These are phyloP conservation scores for Psilocybe azurescens DNA, from an alignment of 768 basidiomycete genomes.

Conservation along the genomic window DNA sequence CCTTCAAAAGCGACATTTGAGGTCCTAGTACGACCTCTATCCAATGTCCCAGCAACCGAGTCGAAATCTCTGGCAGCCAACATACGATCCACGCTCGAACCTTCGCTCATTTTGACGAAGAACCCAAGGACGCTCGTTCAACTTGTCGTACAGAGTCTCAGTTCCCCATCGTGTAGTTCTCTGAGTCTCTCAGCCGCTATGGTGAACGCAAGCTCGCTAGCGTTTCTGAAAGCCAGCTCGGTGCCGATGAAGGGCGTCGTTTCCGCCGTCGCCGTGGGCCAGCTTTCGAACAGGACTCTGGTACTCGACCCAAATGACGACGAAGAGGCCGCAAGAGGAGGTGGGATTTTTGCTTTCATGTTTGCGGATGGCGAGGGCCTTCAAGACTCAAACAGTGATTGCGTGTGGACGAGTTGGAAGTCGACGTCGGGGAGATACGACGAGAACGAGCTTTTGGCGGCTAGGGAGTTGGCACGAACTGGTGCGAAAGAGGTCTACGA, in stretches of 20 bases:
- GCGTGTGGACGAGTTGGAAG: constrained; percentile 67
- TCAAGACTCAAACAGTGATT: constrained; percentile 27
- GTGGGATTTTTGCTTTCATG: constrained; percentile 77
- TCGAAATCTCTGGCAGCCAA: constrained; percentile 62
- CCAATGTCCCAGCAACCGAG: constrained; percentile 71
- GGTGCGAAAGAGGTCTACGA: constrained; percentile 55
- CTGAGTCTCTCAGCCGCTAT: constrained; percentile 59
- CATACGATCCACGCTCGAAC: constrained; percentile 62
- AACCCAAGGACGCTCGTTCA: constrained; percentile 79
- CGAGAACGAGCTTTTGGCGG: constrained; percentile 45
- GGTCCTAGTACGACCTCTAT: constrained; percentile 71
- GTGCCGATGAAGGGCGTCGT: constrained; percentile 79
- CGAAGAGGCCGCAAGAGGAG: constrained; percentile 43
- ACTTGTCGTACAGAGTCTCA: constrained; percentile 73
- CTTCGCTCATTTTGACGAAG: constrained; percentile 66
- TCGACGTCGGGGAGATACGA: constrained; percentile 39
- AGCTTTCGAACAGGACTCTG: constrained; percentile 34
- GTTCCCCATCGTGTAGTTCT: constrained; percentile 22
- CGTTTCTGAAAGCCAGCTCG: constrained; percentile 71
- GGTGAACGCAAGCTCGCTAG: constrained; percentile 74
- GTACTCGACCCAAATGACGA: constrained; percentile 59
- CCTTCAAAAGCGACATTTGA: constrained; percentile 80
- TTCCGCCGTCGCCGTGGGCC: constrained; percentile 67
- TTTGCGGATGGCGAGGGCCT: constrained; percentile 36
- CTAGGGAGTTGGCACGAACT: constrained; percentile 50